Evolutionary conservation across 2,329 filamentous ascomycete species (phyloP).

Genomic region (Colletotrichum cordylinicola): DNA sequence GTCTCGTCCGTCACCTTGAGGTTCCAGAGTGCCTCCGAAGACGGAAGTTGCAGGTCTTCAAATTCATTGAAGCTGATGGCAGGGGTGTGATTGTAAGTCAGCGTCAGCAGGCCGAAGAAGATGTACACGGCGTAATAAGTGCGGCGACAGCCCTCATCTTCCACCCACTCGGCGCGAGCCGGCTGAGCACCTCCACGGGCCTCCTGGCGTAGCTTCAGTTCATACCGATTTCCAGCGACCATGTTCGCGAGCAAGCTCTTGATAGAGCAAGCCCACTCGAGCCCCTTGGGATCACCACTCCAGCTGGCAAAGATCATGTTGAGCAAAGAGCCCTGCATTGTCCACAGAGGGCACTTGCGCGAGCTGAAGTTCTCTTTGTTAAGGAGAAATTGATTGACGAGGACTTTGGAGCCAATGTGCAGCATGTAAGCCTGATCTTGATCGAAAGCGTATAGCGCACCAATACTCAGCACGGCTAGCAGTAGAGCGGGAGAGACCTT

Average conservation of each 20-base stretch:
- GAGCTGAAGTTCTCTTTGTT: slow-evolving; percentile 99
- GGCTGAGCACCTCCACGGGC: slow-evolving; percentile 79
- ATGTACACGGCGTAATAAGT: slow-evolving; percentile 99
- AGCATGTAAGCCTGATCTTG: slow-evolving; percentile 97
- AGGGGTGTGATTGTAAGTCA: slow-evolving; percentile 98
- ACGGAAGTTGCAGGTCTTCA: slow-evolving; percentile 89
- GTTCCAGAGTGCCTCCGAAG: slow-evolving; percentile 94
- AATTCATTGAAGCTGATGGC: slow-evolving; percentile 99
- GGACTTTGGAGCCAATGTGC: slow-evolving; percentile 95
- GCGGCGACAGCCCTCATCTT: slow-evolving; percentile 93
- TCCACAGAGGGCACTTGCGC: slow-evolving; percentile 95
- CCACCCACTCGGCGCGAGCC: slow-evolving; percentile 89
- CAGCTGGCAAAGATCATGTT: slow-evolving; percentile 99
- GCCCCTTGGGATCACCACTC: slow-evolving; percentile 96
- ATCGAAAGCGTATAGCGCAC: slow-evolving; percentile 95
- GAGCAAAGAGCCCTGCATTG: slow-evolving; percentile 94
- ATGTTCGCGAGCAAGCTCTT: slow-evolving; percentile 98
- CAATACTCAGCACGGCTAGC: slow-evolving; percentile 91
- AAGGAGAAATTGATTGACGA: slow-evolving; percentile 95
- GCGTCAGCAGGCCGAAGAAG: slow-evolving; percentile 92
- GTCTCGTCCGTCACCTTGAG: slow-evolving; percentile 78
- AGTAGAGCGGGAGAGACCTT: slow-evolving; percentile 82
- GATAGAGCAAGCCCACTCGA: slow-evolving; percentile 99
- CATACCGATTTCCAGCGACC: slow-evolving; percentile 96
- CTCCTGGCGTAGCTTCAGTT: slow-evolving; percentile 91